A percentile compares a stretch with the other conserved stretches of the same genome.
Evolutionary conservation across 768 basidiomycete species (phyloP).

Genomic region (Royoungia palumana): DNA sequence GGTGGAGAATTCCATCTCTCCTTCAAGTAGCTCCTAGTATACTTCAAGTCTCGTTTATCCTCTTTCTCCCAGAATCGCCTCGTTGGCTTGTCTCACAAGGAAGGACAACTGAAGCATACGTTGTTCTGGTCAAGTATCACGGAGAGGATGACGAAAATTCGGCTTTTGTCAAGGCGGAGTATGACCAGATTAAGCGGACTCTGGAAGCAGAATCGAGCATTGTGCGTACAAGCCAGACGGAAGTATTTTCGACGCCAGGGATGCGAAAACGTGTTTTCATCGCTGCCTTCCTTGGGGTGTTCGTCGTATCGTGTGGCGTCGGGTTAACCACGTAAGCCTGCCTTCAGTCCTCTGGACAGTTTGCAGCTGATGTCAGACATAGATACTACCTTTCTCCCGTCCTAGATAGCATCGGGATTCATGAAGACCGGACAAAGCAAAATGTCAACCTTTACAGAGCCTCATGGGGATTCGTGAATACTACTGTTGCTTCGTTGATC

Average conservation of each 20-base stretch:
- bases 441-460: not conserved
- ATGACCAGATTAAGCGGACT: slow-evolving; percentile 52
- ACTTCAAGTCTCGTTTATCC: slow-evolving; percentile 53
- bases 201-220: slow-evolving; percentile 31
- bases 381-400: slow-evolving; percentile 7
- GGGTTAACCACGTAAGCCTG: slow-evolving; percentile 8
- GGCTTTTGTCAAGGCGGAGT: slow-evolving; percentile 58
- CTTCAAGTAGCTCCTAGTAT: slow-evolving; percentile 53
- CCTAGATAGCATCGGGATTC: slow-evolving; percentile 11
- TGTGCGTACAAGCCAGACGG: not conserved
- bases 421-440: not conserved
- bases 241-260: slow-evolving; percentile 5
- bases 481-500: not conserved
- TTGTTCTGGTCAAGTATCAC: slow-evolving; percentile 53
- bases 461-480: not conserved
- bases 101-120: slow-evolving; percentile 45
- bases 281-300: slow-evolving; percentile 3
- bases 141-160: slow-evolving; percentile 52
- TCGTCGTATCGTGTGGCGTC: slow-evolving; percentile 8
- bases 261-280: slow-evolving; percentile 11
- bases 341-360: too few species aligned
- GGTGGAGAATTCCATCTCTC: slow-evolving; percentile 6
- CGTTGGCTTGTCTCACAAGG: slow-evolving; percentile 60
- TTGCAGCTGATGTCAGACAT: not conserved
- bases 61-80: slow-evolving; percentile 59